A percentile compares a stretch with the other conserved stretches of the same genome.
Evolutionary conservation across 2,329 filamentous ascomycete species (phyloP).

Genomic region (Aspergillus sp.): DNA sequence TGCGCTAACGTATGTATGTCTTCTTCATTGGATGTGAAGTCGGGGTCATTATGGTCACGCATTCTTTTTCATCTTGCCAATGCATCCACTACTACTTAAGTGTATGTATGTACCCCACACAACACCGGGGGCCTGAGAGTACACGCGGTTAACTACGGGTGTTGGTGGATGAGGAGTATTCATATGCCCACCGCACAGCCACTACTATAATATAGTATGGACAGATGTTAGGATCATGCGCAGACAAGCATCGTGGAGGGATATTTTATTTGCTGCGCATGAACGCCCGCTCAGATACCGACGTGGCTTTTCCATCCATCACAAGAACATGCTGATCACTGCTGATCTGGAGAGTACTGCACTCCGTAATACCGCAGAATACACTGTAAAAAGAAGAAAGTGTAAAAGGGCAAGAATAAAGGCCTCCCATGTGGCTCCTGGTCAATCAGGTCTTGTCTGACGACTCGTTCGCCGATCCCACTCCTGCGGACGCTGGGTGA

Average conservation of each 20-base stretch:
- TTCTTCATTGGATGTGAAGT: too few species aligned
- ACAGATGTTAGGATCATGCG: not conserved
- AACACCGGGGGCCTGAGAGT: not conserved
- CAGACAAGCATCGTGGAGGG: not conserved
- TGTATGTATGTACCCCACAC: too few species aligned
- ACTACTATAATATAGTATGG: not conserved
- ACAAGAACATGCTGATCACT: slow-evolving; percentile 6
- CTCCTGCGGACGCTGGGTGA: slow-evolving; percentile 13
- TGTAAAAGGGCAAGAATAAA: too few species aligned
- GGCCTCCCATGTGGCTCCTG: not conserved
- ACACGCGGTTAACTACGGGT: not conserved
- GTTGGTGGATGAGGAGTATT: not conserved
- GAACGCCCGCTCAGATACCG: not conserved
- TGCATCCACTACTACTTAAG: too few species aligned
- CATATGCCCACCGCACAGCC: not conserved
- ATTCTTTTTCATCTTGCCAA: too few species aligned
- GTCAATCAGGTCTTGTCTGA: slow-evolving; percentile 26
- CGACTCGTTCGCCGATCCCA: slow-evolving; percentile 21
- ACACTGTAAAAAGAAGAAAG: too few species aligned
- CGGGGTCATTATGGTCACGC: too few species aligned
- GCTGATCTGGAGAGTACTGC: not conserved
- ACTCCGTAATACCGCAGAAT: too few species aligned
- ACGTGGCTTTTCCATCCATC: not conserved
- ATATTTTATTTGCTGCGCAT: not conserved
- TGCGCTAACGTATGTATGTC: too few species aligned